Evolutionary conservation across 106 monocot genomes (phyloP).

Genomic region (Dendrobium officinale): DNA sequence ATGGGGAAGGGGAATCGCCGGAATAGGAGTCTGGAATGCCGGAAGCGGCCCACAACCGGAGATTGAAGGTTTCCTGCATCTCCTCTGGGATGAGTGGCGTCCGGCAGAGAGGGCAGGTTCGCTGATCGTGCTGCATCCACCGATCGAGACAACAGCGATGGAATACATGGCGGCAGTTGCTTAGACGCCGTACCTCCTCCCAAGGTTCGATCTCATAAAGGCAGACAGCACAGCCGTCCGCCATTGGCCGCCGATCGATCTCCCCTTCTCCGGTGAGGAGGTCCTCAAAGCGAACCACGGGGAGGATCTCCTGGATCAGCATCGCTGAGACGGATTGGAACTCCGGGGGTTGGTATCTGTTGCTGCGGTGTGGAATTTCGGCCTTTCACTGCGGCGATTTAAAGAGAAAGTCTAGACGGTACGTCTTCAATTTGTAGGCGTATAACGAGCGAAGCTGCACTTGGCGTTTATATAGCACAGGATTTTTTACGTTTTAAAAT

Average conservation of each 20-base stretch:
- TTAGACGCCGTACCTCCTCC: constrained; percentile 34
- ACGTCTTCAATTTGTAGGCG: too few species aligned
- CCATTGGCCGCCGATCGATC: not conserved
- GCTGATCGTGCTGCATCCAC: constrained; percentile 41
- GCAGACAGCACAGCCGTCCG: constrained; percentile 40
- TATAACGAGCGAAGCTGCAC: too few species aligned
- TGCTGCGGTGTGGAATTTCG: not conserved
- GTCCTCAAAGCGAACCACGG: constrained; percentile 11
- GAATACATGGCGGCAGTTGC: constrained; percentile 41
- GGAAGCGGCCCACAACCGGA: constrained; percentile 8
- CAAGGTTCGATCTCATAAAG: constrained; percentile 32
- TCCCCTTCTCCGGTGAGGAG: not conserved
- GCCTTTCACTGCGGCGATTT: too few species aligned
- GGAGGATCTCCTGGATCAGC: constrained; percentile 30
- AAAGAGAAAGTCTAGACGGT: too few species aligned
- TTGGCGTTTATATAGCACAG: too few species aligned
- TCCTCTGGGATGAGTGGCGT: constrained; percentile 10
- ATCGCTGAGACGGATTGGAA: constrained; percentile 22
- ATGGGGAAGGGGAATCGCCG: not conserved
- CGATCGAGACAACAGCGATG: constrained; percentile 39
- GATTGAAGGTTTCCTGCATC: constrained; percentile 6
- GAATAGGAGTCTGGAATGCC: constrained; percentile 1
- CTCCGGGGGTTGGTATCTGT: not conserved
- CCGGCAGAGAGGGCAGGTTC: constrained; percentile 35
- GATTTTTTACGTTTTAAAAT: too few species aligned